These are phyloP conservation scores for Nepenthes mirabilis DNA, from an alignment of 148 eudicot species.

Conservation along the genomic window DNA sequence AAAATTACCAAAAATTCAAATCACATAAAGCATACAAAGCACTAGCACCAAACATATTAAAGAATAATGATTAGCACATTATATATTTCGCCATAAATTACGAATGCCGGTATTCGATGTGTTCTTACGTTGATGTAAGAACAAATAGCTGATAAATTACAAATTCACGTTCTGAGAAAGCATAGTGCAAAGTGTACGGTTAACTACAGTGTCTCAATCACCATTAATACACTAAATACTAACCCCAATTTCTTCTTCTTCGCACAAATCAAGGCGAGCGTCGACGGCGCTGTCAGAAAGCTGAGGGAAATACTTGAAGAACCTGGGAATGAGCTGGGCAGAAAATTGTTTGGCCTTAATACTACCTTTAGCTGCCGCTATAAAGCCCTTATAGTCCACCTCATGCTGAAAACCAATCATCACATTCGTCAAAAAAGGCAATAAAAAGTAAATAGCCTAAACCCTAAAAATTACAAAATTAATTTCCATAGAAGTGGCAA, in stretches of 20 bases:
- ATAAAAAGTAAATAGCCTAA: not conserved
- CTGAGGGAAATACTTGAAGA: constrained; percentile 37
- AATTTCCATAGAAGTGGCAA: not conserved
- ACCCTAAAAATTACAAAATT: constrained; percentile 1
- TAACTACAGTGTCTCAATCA: too few relatives aligned
- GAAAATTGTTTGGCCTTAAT: constrained; percentile 46
- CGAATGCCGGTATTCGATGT: too few relatives aligned
- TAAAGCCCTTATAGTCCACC: constrained; percentile 28
- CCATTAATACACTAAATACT: constrained; percentile 4
- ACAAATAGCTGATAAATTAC: too few relatives aligned
- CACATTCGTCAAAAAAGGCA: not conserved
- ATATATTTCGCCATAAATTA: not conserved
- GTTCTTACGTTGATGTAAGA: too few relatives aligned
- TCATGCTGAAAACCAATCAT: constrained; percentile 12
- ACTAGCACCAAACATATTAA: too few relatives aligned
- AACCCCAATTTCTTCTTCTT: constrained; percentile 43
- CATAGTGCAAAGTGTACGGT: too few relatives aligned
- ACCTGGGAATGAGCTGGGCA: constrained; percentile 49
- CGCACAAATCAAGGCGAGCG: constrained; percentile 24
- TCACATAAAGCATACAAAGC: too few relatives aligned
- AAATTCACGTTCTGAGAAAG: too few relatives aligned
- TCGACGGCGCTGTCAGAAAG: constrained; percentile 23
- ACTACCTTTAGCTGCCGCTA: constrained; percentile 25
- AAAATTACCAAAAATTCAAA: too few relatives aligned
- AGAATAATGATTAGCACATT: not conserved